These are phyloP conservation scores for Botrytis tulipae DNA, from an alignment of 2,329 filamentous ascomycete genomes.

Conservation along the genomic window DNA sequence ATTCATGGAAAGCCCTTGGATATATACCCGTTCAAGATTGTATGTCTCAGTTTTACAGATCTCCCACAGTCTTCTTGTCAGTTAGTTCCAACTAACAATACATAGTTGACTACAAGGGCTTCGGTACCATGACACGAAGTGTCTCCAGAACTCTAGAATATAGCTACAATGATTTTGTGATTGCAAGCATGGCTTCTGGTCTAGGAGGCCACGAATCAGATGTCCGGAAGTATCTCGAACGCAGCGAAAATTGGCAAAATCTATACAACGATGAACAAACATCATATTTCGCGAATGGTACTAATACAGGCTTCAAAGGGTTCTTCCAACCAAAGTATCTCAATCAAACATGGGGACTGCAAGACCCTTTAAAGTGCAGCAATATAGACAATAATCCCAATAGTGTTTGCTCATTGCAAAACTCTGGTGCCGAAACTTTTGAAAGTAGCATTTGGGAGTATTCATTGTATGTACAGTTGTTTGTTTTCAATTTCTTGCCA, in stretches of 20 bases:
- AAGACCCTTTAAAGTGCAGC: conserved; percentile 65
- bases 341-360: conserved; percentile 66
- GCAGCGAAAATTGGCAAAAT: conserved; percentile 55
- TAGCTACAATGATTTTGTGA: conserved; percentile 71
- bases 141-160: conserved; percentile 74
- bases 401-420: conserved; percentile 35
- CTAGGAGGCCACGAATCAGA: conserved; percentile 56
- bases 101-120: conserved; percentile 56
- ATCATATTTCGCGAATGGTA: conserved; percentile 51
- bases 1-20: conserved; percentile 67
- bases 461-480: conserved; percentile 32
- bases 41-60: background rate
- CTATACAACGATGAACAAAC: conserved; percentile 57
- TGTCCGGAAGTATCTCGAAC: conserved; percentile 33
- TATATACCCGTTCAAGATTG: conserved; percentile 70
- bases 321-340: conserved; percentile 68
- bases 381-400: conserved; percentile 37
- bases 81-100: background rate
- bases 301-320: conserved; percentile 62
- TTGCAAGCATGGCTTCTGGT: conserved; percentile 57
- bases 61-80: background rate
- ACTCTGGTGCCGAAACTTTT: conserved; percentile 57
- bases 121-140: conserved; percentile 67
- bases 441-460: conserved; percentile 75
- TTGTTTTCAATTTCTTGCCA: background rate